phyloP scores from a whole-genome alignment of 2,329 filamentous ascomycete genomes.

The Colletotrichum sp. region DNA sequence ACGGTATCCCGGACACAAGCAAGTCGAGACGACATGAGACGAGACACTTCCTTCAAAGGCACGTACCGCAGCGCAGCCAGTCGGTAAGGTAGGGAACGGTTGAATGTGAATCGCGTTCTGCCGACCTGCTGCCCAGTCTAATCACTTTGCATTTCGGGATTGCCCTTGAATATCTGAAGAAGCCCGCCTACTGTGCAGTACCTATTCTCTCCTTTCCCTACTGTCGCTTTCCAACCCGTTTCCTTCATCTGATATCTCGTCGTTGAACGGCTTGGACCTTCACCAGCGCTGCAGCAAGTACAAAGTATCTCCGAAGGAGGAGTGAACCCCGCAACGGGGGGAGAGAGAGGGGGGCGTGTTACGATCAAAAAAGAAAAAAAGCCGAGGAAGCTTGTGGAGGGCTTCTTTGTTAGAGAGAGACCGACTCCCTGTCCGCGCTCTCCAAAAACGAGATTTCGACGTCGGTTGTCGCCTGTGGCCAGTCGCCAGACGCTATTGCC shows the following conservation, averaged over 20 bases:
- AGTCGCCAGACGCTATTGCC: neutral
- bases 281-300: neutral
- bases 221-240: neutral
- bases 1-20: neutral
- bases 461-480: neutral
- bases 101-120: neutral
- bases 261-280: neutral
- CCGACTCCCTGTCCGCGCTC: neutral
- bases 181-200: neutral
- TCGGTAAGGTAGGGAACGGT: neutral
- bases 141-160: neutral
- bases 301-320: neutral
- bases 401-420: neutral
- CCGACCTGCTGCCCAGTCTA: neutral
- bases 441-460: neutral
- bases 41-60: constrained; percentile 11
- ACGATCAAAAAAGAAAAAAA: neutral
- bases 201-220: neutral
- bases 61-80: neutral
- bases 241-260: neutral
- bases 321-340: neutral
- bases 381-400: constrained; percentile 11
- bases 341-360: neutral
- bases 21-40: constrained; percentile 19
- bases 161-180: neutral